phyloP scores from a whole-genome alignment of 1,284 basidiomycete species.

The Fomitiporia mediterranea region DNA sequence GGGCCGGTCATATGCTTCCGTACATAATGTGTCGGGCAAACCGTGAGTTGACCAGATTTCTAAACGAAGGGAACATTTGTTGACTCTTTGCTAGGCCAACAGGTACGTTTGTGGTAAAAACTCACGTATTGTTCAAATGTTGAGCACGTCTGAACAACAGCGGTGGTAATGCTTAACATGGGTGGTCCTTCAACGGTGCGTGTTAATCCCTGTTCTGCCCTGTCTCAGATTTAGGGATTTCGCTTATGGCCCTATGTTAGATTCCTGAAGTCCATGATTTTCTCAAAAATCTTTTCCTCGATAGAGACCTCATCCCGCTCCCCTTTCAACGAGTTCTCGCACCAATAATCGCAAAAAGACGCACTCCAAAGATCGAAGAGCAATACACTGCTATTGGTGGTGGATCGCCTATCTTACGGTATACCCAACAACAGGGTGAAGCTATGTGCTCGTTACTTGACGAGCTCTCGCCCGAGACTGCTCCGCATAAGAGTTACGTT shows the following conservation, averaged over 20 bases:
- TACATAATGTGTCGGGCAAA: constrained; percentile 34
- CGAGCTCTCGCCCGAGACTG: constrained; percentile 87
- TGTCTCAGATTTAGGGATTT: constrained; percentile 8
- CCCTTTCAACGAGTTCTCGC: constrained; percentile 89
- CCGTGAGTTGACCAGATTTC: constrained; percentile 29
- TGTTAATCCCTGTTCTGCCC: constrained; percentile 13
- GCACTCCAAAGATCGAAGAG: constrained; percentile 92
- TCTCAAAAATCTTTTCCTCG: constrained; percentile 90
- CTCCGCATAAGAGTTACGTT: constrained; percentile 95
- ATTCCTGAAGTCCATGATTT: constrained; percentile 86
- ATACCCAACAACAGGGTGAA: constrained; percentile 86
- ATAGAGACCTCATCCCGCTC: constrained; percentile 93
- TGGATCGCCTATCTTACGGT: constrained; percentile 94
- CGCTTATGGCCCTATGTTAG: constrained; percentile 35
- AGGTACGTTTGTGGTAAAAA: constrained; percentile 44
- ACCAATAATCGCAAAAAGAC: constrained; percentile 83
- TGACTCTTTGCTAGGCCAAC: constrained; percentile 45
- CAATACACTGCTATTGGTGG: constrained; percentile 96
- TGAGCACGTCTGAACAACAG: constrained; percentile 34
- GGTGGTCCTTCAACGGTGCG: constrained; percentile 90
- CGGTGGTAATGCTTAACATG: constrained; percentile 98
- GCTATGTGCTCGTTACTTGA: constrained; percentile 90
- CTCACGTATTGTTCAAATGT: neutral
- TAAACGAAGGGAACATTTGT: neutral
- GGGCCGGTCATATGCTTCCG: constrained; percentile 34